phyloP scores from a whole-genome alignment of 345 rosid species.

The Turritis glabra region DNA sequence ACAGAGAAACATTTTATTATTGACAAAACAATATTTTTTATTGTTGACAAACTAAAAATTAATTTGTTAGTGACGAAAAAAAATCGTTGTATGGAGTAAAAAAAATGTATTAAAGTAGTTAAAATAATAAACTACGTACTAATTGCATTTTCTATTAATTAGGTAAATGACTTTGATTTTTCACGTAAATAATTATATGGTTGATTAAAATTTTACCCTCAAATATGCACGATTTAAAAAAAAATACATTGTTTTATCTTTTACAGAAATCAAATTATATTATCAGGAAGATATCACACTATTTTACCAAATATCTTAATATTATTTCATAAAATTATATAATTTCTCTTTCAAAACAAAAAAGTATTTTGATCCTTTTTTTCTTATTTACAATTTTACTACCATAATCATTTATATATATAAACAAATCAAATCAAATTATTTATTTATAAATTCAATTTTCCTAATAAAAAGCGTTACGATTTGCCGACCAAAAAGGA shows the following conservation, averaged over 20 bases:
- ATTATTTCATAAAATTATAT: neutral
- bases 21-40: neutral
- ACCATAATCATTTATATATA: neutral
- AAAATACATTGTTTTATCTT: too few relatives aligned
- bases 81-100: too few relatives aligned
- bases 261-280: neutral
- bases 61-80: too few relatives aligned
- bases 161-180: neutral
- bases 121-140: too few relatives aligned
- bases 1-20: neutral
- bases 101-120: too few relatives aligned
- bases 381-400: neutral
- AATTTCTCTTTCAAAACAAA: neutral
- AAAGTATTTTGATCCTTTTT: neutral
- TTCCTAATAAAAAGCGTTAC: neutral
- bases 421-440: too few relatives aligned
- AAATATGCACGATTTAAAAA: neutral
- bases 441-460: neutral
- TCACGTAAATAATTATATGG: neutral
- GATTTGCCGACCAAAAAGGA: slow-evolving; percentile 30
- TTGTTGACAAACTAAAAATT: too few relatives aligned
- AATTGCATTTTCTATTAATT: neutral
- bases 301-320: neutral
- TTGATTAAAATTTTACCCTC: neutral
- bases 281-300: neutral